These are phyloP conservation scores for Perilla frutescens DNA, from an alignment of 257 asterid genomes.

Conservation along the genomic window DNA sequence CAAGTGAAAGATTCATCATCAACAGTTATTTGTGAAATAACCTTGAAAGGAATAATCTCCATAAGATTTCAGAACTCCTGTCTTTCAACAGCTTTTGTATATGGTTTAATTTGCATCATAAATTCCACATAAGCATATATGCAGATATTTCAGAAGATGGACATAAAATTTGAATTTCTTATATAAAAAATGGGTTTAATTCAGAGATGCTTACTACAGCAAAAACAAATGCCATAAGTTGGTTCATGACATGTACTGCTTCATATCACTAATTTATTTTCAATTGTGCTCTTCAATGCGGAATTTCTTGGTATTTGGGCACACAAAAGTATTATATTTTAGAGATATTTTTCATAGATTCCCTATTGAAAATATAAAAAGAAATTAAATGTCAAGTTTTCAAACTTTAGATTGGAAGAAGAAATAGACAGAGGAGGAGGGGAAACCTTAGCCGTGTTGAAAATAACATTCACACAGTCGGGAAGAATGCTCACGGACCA, in stretches of 20 bases:
- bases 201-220: background rate
- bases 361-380: background rate
- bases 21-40: constrained; percentile 53
- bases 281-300: background rate
- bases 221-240: constrained; percentile 1
- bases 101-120: background rate
- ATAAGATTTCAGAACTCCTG: constrained; percentile 28
- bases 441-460: constrained; percentile 81
- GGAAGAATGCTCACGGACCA: constrained; percentile 97
- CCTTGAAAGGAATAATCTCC: constrained; percentile 39
- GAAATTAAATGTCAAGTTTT: background rate
- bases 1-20: constrained; percentile 41
- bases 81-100: background rate
- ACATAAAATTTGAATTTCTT: background rate
- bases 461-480: constrained; percentile 67
- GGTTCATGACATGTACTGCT: background rate
- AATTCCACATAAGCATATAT: background rate
- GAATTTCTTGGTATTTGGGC: background rate
- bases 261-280: background rate
- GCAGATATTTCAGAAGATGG: background rate
- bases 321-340: background rate
- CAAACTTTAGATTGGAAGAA: background rate
- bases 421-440: constrained; percentile 3
- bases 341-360: too few relatives aligned
- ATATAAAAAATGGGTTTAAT: background rate